Base-by-base conservation (phyloP, 129 eudicot genomes). In the Oenanthe sinensis region DNA sequence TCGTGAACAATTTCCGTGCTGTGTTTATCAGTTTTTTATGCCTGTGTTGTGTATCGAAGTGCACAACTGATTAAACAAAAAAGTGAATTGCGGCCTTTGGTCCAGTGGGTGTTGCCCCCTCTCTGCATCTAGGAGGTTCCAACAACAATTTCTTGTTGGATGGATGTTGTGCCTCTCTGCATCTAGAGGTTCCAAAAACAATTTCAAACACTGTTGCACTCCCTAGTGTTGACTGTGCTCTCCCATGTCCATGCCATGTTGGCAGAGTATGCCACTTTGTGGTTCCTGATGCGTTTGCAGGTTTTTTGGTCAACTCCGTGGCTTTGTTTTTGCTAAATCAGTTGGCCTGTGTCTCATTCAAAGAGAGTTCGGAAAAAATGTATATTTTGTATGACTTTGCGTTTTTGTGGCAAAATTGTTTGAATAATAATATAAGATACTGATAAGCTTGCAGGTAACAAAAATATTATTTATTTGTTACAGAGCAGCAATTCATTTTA, bases 1-100 rank as follows among this genome's bases (percentile, higher is more conserved):
- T 87, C 91, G 19, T 89, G 87, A 88, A 83, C 39, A 67, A 12
- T 4, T 67, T 67, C 8, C 8, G 1, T 14, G 42, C 42, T 30
- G 72, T 26, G 39, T 28, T 67, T 67, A 67, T 26, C 72, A 30
- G n/a, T 0, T n/a, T 60, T 60, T 9, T 13, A 60, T 60, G 14
- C 68, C 1, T 60, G 68, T 60, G n/a, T 60, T 60, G 68, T 60
- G 68, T n/a, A n/a, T 60, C 9, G 7, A n/a, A n/a, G 68, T n/a
- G 67, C 67, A 58, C 67, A 58, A n/a, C 67, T 58, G 67, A 24
- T n/a, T 8, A 58, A n/a, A 9, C 67, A 58, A 58, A 58, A n/a
- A 9, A 9, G 14, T 58, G 67, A 58, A 58, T 15, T n/a, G 67
- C 28, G 15, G n/a, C 33, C 1, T 8, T 4, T 20, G 65, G 13